Evolutionary conservation across 176 grass and related monocot genomes (phyloP).

Genomic region (Carex myosuroides): DNA sequence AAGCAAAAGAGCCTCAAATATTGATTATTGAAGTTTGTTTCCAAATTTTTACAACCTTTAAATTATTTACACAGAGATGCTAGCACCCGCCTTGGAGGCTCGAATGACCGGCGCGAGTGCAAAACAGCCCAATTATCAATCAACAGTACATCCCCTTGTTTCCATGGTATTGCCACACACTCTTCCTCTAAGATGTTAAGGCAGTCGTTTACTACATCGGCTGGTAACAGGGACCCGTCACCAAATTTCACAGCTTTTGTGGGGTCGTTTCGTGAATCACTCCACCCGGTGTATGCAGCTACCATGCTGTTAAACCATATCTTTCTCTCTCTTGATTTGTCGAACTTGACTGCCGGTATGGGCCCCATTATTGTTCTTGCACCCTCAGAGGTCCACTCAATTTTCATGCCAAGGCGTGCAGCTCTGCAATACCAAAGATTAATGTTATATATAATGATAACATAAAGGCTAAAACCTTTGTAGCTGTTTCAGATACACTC

Average conservation of each 20-base stretch:
- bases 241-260: slow-evolving; percentile 76
- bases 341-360: slow-evolving; percentile 58
- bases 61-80: slow-evolving; percentile 85
- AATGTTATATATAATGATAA: not conserved
- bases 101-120: slow-evolving; percentile 66
- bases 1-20: not conserved
- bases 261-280: slow-evolving; percentile 75
- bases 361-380: slow-evolving; percentile 86
- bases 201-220: slow-evolving; percentile 53
- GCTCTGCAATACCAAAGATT: slow-evolving; percentile 34
- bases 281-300: slow-evolving; percentile 90
- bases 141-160: slow-evolving; percentile 62
- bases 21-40: not conserved
- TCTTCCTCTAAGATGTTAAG: slow-evolving; percentile 66
- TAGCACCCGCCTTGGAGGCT: slow-evolving; percentile 70
- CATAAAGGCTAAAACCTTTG: not conserved
- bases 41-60: not conserved
- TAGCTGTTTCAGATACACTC: not conserved
- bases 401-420: slow-evolving; percentile 55
- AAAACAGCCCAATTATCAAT: slow-evolving; percentile 81
- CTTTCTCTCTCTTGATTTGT: slow-evolving; percentile 47
- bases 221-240: slow-evolving; percentile 53
- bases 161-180: slow-evolving; percentile 60
- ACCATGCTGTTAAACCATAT: slow-evolving; percentile 99
- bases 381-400: slow-evolving; percentile 70